These are phyloP conservation scores for Aureobasidium sp. DNA, from an alignment of 2,329 filamentous ascomycete genomes.

Conservation along the genomic window DNA sequence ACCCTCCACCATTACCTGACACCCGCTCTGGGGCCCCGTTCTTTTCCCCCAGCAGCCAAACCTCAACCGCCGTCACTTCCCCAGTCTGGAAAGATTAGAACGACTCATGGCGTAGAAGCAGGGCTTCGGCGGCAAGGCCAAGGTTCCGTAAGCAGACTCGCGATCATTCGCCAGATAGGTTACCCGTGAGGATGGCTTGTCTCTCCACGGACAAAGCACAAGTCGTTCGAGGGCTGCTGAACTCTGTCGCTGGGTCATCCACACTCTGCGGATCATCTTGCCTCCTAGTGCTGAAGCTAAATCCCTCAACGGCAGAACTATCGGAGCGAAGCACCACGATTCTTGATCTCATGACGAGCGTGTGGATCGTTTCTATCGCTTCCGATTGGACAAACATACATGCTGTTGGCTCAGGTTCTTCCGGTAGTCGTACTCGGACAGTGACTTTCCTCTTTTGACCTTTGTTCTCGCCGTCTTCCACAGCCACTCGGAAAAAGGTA, in stretches of 20 bases:
- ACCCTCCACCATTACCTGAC: neutral
- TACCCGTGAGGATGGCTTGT: neutral
- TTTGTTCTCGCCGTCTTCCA: neutral
- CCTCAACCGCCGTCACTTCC: neutral
- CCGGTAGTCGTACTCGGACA: neutral
- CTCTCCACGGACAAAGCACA: neutral
- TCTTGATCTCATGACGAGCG: neutral
- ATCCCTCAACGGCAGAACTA: neutral
- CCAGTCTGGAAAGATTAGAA: neutral
- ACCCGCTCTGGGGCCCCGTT: neutral
- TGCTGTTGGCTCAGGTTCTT: neutral
- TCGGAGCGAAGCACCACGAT: constrained; percentile 6
- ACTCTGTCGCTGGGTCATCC: neutral
- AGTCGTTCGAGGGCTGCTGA: neutral
- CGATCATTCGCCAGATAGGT: neutral
- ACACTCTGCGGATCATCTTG: neutral
- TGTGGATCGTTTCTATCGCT: neutral
- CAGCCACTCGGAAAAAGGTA: neutral
- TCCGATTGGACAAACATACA: neutral
- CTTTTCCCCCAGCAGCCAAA: neutral
- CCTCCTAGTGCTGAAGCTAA: neutral
- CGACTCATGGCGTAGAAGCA: neutral
- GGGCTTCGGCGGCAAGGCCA: neutral
- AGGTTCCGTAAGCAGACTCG: neutral
- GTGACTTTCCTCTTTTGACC: neutral